phyloP scores from a whole-genome alignment of 345 rosid genomes.

The Salix purpurea region DNA sequence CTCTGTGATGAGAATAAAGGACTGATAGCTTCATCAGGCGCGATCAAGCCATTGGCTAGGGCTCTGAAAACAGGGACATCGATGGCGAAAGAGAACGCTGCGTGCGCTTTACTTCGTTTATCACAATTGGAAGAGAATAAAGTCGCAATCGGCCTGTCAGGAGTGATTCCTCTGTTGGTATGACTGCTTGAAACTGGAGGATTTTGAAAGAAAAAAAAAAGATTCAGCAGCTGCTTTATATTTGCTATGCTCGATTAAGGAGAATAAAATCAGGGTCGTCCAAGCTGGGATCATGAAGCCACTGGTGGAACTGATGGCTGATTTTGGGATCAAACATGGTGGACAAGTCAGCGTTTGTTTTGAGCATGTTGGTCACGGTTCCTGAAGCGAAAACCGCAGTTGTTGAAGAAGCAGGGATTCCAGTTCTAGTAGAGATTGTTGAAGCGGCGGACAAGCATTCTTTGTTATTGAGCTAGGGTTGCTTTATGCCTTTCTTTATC shows the following conservation, averaged over 20 bases:
- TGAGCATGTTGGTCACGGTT: constrained; percentile 47
- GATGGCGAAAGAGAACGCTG: constrained; percentile 82
- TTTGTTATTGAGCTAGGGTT: too few species aligned
- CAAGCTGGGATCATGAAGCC: constrained; percentile 79
- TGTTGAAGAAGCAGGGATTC: constrained; percentile 87
- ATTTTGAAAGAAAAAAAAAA: constrained; percentile 66
- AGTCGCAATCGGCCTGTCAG: constrained; percentile 78
- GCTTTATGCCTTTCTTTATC: too few species aligned
- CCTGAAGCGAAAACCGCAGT: constrained; percentile 65
- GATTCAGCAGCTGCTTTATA: constrained; percentile 93
- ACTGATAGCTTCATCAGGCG: too few species aligned
- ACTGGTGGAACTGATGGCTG: constrained; percentile 87
- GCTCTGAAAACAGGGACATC: constrained; percentile 69
- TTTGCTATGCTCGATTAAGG: constrained; percentile 69
- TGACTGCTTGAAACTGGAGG: constrained; percentile 63
- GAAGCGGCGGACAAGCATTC: constrained; percentile 29
- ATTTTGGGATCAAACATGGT: constrained; percentile 89
- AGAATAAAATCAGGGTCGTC: constrained; percentile 77
- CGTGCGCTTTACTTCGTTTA: constrained; percentile 82
- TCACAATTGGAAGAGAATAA: constrained; percentile 84
- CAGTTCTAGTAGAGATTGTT: constrained; percentile 82
- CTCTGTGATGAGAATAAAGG: too few species aligned
- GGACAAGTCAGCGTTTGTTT: constrained; percentile 82
- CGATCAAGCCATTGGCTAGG: constrained; percentile 73
- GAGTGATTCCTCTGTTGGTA: constrained; percentile 72